Evolutionary conservation across 805 yeast species (phyloP), one percentile per base, ranked within the genome.

Genomic region (Scheffersomyces coipomensis): DNA sequence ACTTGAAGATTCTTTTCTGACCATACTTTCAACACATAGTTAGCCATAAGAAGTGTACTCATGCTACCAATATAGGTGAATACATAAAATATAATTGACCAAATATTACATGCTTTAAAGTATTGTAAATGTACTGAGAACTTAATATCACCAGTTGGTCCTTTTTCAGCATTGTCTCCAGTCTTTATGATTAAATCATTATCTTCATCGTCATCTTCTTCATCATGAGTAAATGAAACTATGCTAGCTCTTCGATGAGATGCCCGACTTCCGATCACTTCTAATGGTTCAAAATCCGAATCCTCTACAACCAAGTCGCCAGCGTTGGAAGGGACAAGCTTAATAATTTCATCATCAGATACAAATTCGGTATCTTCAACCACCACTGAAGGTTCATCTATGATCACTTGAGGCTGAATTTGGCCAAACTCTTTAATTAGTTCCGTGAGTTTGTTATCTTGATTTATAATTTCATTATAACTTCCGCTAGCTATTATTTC

Each of bases 381-480:
- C 33, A 15, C 44, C 40, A 22, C 58, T 10, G 69, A 44, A 19
- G 43, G 55, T 29, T 43, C 44, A 2, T 46, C 43, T 16, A 40
- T 34, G 11, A 29, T 40, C 3, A 23, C 37, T 3, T 45, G 46
- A 12, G 48, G 51, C 16, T 47, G 47, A 12, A 50, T 44, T 13
- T 51, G 44, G 7, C 65, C 62, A 39, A 58, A 64, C 32, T 66
- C 71, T 8, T 43, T 45, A 29, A 64, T 58, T 43, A 66, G 52
- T 13, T 47, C 45, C 2, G 60, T 56, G 22, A 76, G 59, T 8
- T 60, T 64, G 1, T 72, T 61, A 11, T 56, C 58, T 5, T 6
- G n/a, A 33, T 49, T 39, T 69, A 73, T 54, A 15, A 79, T 70
- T 6, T 75, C 73, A 6, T 63, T 52, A 52, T 74, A 84, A 4